Evolutionary conservation across 129 eudicot genomes (phyloP).

Genomic region (Smallanthus sonchifolius): DNA sequence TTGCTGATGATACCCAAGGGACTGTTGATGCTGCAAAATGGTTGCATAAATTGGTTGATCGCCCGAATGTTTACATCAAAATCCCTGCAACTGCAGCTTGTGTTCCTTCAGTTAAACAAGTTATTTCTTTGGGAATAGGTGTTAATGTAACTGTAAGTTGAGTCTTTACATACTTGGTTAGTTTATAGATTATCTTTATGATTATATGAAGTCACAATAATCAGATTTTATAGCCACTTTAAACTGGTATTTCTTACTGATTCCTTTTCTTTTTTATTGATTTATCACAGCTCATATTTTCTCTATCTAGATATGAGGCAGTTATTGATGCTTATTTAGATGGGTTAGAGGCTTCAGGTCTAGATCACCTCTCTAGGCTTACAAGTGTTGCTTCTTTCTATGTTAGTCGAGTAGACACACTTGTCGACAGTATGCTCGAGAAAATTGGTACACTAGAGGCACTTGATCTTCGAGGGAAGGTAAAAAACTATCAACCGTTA

Average conservation of each 20-base stretch:
- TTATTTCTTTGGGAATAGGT: conserved; percentile 80
- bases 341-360: conserved; percentile 94
- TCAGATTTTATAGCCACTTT: background rate
- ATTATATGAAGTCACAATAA: background rate
- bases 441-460: conserved; percentile 97
- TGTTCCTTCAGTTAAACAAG: conserved; percentile 86
- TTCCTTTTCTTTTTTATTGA: conserved; percentile 6
- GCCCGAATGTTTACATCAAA: conserved; percentile 87
- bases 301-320: conserved; percentile 88
- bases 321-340: conserved; percentile 98
- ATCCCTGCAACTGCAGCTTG: conserved; percentile 96
- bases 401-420: conserved; percentile 94
- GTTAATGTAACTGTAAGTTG: conserved; percentile 94
- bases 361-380: conserved; percentile 77
- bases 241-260: background rate
- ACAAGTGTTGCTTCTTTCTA: conserved; percentile 99
- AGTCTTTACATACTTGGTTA: conserved; percentile 20
- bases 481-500: conserved; percentile 12
- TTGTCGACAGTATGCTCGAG: conserved; percentile 96
- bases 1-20: conserved; percentile 90
- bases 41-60: conserved; percentile 81
- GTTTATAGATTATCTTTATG: background rate
- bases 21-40: conserved; percentile 93
- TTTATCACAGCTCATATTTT: conserved; percentile 77
- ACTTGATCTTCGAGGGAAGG: conserved; percentile 96